phyloP scores from a whole-genome alignment of 2,329 filamentous ascomycete genomes.

The Exserohilum rostratum region DNA sequence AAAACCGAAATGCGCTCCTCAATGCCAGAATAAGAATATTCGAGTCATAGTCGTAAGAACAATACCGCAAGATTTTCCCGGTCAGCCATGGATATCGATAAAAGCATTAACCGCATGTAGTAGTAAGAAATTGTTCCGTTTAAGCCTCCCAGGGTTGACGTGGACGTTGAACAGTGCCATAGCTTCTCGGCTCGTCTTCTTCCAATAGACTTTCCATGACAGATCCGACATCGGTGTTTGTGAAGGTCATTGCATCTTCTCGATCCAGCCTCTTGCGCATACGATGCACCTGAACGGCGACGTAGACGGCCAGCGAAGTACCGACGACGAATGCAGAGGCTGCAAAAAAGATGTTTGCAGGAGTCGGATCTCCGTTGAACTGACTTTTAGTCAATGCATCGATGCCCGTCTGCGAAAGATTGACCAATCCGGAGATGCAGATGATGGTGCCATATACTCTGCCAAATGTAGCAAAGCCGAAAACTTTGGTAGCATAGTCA shows the following conservation, averaged over 20 bases:
- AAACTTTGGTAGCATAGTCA: slow-evolving; percentile 88
- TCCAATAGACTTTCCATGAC: slow-evolving; percentile 52
- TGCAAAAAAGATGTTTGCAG: slow-evolving; percentile 74
- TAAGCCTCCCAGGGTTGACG: slow-evolving; percentile 24
- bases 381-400: slow-evolving; percentile 76
- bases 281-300: slow-evolving; percentile 39
- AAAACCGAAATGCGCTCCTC: background rate
- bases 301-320: slow-evolving; percentile 60
- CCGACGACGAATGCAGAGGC: slow-evolving; percentile 68
- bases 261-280: slow-evolving; percentile 41
- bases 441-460: slow-evolving; percentile 90
- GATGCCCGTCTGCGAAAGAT: slow-evolving; percentile 79
- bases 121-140: background rate
- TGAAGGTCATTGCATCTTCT: slow-evolving; percentile 61
- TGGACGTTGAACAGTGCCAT: slow-evolving; percentile 30
- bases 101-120: background rate
- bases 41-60: background rate
- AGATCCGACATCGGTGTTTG: slow-evolving; percentile 72
- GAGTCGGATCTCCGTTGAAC: slow-evolving; percentile 74
- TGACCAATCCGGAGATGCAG: slow-evolving; percentile 79
- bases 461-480: slow-evolving; percentile 87
- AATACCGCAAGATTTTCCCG: background rate
- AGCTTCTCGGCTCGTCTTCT: slow-evolving; percentile 40
- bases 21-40: background rate
- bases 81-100: background rate